phyloP scores from a whole-genome alignment of 2,329 filamentous ascomycete species.

The Fusarium newnesense region DNA sequence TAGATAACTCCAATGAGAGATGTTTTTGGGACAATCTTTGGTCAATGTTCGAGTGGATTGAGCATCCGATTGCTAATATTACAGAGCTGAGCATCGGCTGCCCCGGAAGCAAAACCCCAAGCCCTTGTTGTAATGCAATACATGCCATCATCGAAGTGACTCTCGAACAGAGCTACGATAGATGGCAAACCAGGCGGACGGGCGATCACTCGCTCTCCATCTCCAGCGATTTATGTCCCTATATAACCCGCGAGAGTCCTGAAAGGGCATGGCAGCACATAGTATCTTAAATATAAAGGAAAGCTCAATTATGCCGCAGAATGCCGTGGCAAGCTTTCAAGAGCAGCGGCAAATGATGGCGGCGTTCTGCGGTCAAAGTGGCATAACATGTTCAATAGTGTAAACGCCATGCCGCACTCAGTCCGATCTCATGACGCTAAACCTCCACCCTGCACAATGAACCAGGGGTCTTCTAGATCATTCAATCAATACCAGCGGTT shows the following conservation, averaged over 20 bases:
- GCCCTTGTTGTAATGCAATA: not conserved
- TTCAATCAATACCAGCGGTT: not conserved
- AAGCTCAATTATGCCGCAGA: constrained; percentile 23
- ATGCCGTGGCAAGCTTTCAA: not conserved
- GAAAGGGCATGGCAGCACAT: not conserved
- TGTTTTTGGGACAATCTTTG: not conserved
- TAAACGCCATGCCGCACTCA: constrained; percentile 1
- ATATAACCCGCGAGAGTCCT: constrained; percentile 2
- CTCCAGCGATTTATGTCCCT: constrained; percentile 5
- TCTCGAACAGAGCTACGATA: not conserved
- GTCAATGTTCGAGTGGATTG: not conserved
- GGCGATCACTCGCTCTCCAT: not conserved
- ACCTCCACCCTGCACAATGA: not conserved
- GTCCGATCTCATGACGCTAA: not conserved
- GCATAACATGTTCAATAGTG: not conserved
- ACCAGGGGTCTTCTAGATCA: constrained; percentile 3
- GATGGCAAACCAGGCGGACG: not conserved
- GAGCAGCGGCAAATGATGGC: constrained; percentile 13
- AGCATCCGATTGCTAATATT: constrained; percentile 3
- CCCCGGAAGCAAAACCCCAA: not conserved
- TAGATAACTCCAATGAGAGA: not conserved
- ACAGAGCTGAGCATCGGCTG: not conserved
- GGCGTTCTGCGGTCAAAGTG: constrained; percentile 24
- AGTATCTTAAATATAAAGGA: constrained; percentile 12
- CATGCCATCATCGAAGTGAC: not conserved